Evolutionary conservation across 2,329 filamentous ascomycete genomes (phyloP).

Genomic region (Camillea tinctor): DNA sequence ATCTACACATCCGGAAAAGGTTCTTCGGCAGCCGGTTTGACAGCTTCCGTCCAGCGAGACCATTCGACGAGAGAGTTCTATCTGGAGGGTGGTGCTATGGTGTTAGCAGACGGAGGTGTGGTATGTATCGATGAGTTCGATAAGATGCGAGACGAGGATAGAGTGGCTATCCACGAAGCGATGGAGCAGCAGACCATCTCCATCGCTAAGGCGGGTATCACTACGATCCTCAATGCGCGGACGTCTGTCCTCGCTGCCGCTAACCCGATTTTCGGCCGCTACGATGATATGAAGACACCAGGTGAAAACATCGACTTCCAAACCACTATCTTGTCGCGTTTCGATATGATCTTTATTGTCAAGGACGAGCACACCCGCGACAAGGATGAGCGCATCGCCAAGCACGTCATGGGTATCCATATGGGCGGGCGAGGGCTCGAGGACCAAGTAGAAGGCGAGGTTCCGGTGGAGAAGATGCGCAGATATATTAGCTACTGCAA

Average conservation of each 20-base stretch:
- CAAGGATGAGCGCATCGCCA: conserved; percentile 90
- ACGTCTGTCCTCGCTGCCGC: conserved; percentile 94
- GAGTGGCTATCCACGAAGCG: conserved; percentile 97
- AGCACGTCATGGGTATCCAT: conserved; percentile 95
- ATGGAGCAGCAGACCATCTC: conserved; percentile 99
- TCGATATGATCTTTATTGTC: conserved; percentile 99
- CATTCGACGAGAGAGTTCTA: conserved; percentile 93
- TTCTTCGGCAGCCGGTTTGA: conserved; percentile 94
- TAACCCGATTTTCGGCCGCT: conserved; percentile 95
- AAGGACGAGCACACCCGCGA: conserved; percentile 88
- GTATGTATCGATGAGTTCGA: conserved; percentile 99
- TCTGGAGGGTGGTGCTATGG: conserved; percentile 97
- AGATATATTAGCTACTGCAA: conserved; percentile 97
- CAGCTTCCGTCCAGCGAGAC: conserved; percentile 93
- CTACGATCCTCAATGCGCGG: conserved; percentile 92
- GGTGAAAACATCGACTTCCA: conserved; percentile 99
- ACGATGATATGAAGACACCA: conserved; percentile 96
- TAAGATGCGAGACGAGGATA: conserved; percentile 98
- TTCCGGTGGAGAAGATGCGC: conserved; percentile 95
- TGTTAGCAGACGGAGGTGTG: conserved; percentile 92
- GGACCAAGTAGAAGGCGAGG: conserved; percentile 81
- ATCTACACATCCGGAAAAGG: conserved; percentile 99
- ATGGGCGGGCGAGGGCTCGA: conserved; percentile 86
- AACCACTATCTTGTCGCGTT: conserved; percentile 95
- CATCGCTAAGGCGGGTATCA: conserved; percentile 97